Base-by-base conservation (phyloP, 1,284 basidiomycete genomes). In the Boletus sp. region DNA sequence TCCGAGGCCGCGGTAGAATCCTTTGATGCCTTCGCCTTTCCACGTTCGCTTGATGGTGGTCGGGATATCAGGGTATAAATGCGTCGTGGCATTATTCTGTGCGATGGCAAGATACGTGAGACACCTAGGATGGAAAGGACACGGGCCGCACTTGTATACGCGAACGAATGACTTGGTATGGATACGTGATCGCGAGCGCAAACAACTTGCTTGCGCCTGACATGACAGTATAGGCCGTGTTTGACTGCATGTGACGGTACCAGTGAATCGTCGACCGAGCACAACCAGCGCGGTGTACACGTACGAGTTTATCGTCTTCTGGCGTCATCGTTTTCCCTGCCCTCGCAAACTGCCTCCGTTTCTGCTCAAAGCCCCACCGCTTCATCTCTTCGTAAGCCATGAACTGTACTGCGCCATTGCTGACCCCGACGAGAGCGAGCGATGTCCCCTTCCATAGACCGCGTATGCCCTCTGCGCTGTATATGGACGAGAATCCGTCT, bases 361-460 rank as follows among this genome's bases (percentile, higher is more conserved):
- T 93, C 48, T 80, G 73, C 54, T 90, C 87, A 57, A 92, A 88
- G 12, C 87, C 84, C 81, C 91, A 89, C 41, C 80, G 74, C 67
- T 99, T 99, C 79, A 98, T 84, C 68, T 97, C 85, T 66, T 99
- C 96, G 64, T 99, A 99, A 0, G 84, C 81, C 74, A 95, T 91
- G 66, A 99, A 99, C 65, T 99, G 95, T 46, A 98, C 80, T 0
- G 94, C 93, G 2, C 95, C 95, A 64, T 95, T 98, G 61, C 87
- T 88, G 47, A 99, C 94, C 30, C 96, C 96, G 34, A 98, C 79
- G 8, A 99, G 76, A 1, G 92, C 95, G 14, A 99, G 77, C 0
- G 83, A 75, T 1, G 92, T 94, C 1, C 95, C 96, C 57, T 86
- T 86, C 67, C 91, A 96, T 14, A 94, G 74, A 1, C 95, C 96